Percentiles rank a stretch among this genome's conserved stretches.
phyloP scores from a whole-genome alignment of 2,329 filamentous ascomycete species.

The Alternaria novae-zelandiae region DNA sequence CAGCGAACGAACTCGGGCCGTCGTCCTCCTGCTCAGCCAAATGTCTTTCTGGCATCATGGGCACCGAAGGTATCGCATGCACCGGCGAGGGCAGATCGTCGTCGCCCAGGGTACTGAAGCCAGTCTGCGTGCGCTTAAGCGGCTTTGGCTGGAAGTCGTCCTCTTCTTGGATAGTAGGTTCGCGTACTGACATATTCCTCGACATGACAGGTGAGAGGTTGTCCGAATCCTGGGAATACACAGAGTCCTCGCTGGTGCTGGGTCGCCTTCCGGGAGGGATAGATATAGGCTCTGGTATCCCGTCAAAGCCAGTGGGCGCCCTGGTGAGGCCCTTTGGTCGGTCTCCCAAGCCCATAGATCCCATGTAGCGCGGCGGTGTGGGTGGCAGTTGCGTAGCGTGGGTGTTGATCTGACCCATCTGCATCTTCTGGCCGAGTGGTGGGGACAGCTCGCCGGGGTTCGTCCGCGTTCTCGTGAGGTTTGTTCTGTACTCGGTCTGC shows the following conservation, averaged over 20 bases:
- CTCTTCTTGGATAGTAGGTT: constrained; percentile 45
- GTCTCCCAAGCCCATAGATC: constrained; percentile 45
- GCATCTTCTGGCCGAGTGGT: constrained; percentile 44
- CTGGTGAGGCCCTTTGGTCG: constrained; percentile 38
- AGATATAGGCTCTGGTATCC: constrained; percentile 16
- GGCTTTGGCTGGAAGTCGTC: constrained; percentile 62
- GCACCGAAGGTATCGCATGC: constrained; percentile 48
- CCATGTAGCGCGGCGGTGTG: constrained; percentile 36
- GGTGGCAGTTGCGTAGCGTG: constrained; percentile 34
- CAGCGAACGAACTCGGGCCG: constrained; percentile 54
- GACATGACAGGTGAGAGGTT: constrained; percentile 29
- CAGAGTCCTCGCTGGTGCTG: constrained; percentile 44
- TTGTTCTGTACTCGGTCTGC: constrained; percentile 35
- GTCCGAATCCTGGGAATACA: constrained; percentile 41
- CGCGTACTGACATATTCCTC: constrained; percentile 31
- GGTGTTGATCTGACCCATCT: constrained; percentile 45
- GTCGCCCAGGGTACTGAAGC: constrained; percentile 42
- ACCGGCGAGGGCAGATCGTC: constrained; percentile 49
- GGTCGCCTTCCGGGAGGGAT: constrained; percentile 16
- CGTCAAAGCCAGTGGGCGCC: constrained; percentile 45
- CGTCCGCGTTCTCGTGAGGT: constrained; percentile 43
- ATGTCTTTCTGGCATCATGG: constrained; percentile 37
- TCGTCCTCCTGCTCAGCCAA: constrained; percentile 26
- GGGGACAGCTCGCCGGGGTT: constrained; percentile 46
- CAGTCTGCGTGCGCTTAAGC: constrained; percentile 66